Conservation (phyloP, 108 stramenopile species). For the Cyclotella choctawhatcheeana region DNA sequence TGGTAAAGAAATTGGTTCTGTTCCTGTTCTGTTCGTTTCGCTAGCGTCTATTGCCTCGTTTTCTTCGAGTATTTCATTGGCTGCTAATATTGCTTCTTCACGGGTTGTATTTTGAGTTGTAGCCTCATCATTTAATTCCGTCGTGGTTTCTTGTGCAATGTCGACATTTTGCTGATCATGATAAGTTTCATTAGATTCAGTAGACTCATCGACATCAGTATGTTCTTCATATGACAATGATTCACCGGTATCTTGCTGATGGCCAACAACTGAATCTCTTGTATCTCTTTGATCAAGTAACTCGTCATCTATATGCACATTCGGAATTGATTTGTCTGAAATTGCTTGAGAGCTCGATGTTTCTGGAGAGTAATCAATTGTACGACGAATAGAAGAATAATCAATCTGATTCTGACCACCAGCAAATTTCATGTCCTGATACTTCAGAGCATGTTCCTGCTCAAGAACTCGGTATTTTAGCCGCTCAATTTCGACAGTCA, state of each 20-base stretch:
- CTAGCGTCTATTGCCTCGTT: background rate
- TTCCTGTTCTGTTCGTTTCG: background rate
- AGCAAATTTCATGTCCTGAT: constrained; percentile 14
- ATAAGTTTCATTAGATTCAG: background rate
- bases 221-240: background rate
- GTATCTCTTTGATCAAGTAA: background rate
- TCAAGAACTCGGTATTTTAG: constrained; percentile 54
- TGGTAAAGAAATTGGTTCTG: constrained; percentile 31
- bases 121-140: background rate
- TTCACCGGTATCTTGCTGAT: background rate
- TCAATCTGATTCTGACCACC: constrained; percentile 5
- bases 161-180: background rate
- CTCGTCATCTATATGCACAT: background rate
- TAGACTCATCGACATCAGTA: too few species aligned
- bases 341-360: background rate
- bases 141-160: background rate
- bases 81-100: background rate
- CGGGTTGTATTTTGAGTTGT: background rate
- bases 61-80: background rate
- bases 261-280: background rate
- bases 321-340: background rate
- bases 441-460: constrained; percentile 32
- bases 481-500: constrained; percentile 51
- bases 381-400: constrained; percentile 1
- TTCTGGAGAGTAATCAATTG: constrained; percentile 27